Percentiles rank a stretch among this genome's conserved stretches.
phyloP scores from a whole-genome alignment of 1,284 basidiomycete species.

The Cutaneotrichosporon mucoides region DNA sequence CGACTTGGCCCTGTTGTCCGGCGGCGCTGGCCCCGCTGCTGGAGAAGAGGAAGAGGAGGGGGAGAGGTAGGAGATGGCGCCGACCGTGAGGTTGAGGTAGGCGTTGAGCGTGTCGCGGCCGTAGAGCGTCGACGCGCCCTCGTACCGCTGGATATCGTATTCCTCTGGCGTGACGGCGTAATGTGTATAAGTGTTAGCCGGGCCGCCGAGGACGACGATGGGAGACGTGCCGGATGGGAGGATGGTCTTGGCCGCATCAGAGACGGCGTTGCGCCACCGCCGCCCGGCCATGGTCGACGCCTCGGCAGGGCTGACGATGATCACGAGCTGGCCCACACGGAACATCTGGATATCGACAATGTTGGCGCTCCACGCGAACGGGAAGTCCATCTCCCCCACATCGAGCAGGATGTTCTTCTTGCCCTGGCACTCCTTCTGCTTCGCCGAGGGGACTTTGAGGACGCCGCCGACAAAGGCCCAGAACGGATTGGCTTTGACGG shows the following conservation, averaged over 20 bases:
- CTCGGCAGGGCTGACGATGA: conserved; percentile 14
- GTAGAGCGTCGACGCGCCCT: conserved; percentile 17
- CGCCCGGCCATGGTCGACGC: conserved; percentile 15
- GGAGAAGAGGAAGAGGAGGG: background rate
- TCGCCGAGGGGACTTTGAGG: background rate
- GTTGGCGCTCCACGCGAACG: conserved; percentile 15
- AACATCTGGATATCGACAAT: conserved; percentile 13
- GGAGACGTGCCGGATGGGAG: conserved; percentile 1
- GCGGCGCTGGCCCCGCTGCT: background rate
- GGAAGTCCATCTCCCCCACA: conserved; percentile 13
- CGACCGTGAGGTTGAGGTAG: conserved; percentile 15
- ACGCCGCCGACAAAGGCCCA: conserved; percentile 7
- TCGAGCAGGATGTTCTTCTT: conserved; percentile 16
- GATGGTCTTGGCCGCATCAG: background rate
- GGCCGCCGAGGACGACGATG: conserved; percentile 18
- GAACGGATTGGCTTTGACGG: conserved; percentile 9
- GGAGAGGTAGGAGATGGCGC: conserved; percentile 5
- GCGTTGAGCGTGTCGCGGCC: conserved; percentile 14
- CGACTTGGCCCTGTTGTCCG: conserved; percentile 6
- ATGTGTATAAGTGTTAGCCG: conserved; percentile 13
- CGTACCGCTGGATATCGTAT: conserved; percentile 19
- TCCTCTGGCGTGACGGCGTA: conserved; percentile 15
- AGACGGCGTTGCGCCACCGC: conserved; percentile 13
- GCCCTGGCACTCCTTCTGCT: conserved; percentile 16
- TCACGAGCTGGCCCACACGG: conserved; percentile 17